Evolutionary conservation across 805 yeast species (phyloP).

Genomic region (Limtongia smithiae): DNA sequence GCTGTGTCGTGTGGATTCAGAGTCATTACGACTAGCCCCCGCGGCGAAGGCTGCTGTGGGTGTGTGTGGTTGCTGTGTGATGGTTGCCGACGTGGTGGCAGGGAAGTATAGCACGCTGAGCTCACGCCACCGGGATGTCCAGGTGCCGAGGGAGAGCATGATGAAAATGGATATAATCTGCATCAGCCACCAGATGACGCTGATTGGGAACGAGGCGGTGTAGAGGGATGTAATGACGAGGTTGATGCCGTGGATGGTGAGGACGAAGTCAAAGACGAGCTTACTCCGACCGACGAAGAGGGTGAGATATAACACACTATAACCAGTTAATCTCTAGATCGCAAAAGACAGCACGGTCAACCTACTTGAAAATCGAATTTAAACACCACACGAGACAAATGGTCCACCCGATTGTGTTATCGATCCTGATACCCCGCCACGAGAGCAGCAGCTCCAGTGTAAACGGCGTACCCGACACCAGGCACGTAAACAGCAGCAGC

Average conservation of each 20-base stretch:
- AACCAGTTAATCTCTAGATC: background rate
- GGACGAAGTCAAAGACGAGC: slow-evolving; percentile 92
- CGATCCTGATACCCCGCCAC: slow-evolving; percentile 70
- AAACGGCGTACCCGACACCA: slow-evolving; percentile 68
- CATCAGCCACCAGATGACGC: slow-evolving; percentile 78
- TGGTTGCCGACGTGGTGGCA: background rate
- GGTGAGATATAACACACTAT: slow-evolving; percentile 76
- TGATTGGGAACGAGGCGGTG: slow-evolving; percentile 63
- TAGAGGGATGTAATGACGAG: slow-evolving; percentile 64
- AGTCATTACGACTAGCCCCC: background rate
- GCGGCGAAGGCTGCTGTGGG: background rate
- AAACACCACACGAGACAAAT: slow-evolving; percentile 74
- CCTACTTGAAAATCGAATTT: slow-evolving; percentile 58
- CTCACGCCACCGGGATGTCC: slow-evolving; percentile 90
- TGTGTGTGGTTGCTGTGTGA: background rate
- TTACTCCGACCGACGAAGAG: slow-evolving; percentile 88
- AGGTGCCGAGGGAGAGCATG: slow-evolving; percentile 78
- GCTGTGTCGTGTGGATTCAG: background rate
- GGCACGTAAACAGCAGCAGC: slow-evolving; percentile 61
- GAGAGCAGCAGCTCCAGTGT: slow-evolving; percentile 69
- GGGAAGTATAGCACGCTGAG: slow-evolving; percentile 77
- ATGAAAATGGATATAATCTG: slow-evolving; percentile 65
- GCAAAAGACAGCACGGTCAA: background rate
- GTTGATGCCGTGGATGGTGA: slow-evolving; percentile 85
- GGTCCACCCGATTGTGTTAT: slow-evolving; percentile 77